Evolutionary conservation across 108 stramenopile species (phyloP).

Genomic region (Cyclotella kingstonii): DNA sequence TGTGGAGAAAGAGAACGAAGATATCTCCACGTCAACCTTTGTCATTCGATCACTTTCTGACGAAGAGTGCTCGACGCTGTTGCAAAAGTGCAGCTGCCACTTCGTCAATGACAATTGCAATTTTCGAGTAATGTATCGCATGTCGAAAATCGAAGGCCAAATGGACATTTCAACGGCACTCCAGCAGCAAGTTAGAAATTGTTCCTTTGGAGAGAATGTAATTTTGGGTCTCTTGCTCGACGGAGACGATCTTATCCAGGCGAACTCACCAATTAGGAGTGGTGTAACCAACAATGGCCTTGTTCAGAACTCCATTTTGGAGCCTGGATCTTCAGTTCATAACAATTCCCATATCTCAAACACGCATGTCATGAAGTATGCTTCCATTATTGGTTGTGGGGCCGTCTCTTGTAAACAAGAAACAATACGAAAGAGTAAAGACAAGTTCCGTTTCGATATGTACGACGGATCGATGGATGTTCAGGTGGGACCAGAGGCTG

Average conservation of each 20-base stretch:
- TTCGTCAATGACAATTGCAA: neutral
- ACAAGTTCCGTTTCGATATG: conserved; percentile 31
- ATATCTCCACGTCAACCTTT: conserved; percentile 16
- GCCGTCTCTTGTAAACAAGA: conserved; percentile 26
- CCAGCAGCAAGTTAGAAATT: conserved; percentile 43
- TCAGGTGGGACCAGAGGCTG: conserved; percentile 76
- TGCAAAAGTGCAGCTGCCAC: conserved; percentile 26
- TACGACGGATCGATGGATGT: conserved; percentile 48
- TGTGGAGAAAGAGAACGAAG: conserved; percentile 10
- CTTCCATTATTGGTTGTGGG: conserved; percentile 64
- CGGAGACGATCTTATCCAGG: conserved; percentile 5
- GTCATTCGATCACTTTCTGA: conserved; percentile 18
- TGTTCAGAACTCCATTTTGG: conserved; percentile 53
- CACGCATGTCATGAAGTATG: conserved; percentile 56
- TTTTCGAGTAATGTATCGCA: conserved; percentile 33
- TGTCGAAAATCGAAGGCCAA: conserved; percentile 23
- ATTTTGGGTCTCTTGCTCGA: conserved; percentile 38
- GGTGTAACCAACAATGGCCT: conserved; percentile 63
- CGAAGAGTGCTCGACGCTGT: conserved; percentile 13
- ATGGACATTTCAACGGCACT: conserved; percentile 34
- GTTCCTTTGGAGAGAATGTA: conserved; percentile 48
- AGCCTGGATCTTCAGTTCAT: conserved; percentile 56
- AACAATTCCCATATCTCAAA: conserved; percentile 55
- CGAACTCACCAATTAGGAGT: conserved; percentile 3
- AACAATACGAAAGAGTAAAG: neutral